Evolutionary conservation across 2,329 filamentous ascomycete species (phyloP).

Genomic region (Bipolaris victoriae): DNA sequence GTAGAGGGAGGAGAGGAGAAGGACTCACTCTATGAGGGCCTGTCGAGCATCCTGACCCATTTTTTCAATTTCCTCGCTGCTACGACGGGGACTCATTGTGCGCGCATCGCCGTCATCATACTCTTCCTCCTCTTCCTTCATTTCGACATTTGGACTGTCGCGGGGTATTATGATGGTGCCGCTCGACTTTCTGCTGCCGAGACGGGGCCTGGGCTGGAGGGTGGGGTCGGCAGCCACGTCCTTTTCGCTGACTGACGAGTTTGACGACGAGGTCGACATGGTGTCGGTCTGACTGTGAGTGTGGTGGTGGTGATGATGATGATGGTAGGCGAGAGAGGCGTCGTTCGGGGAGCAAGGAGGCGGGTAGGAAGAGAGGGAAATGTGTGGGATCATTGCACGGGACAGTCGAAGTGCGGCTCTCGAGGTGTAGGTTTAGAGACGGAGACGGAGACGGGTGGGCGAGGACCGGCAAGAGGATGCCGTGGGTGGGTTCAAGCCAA

Average conservation of each 20-base stretch:
- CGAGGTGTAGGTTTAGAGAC: slow-evolving; percentile 22
- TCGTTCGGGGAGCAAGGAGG: slow-evolving; percentile 29
- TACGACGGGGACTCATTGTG: slow-evolving; percentile 91
- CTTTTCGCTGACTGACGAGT: slow-evolving; percentile 52
- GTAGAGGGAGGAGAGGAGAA: neutral
- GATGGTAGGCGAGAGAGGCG: slow-evolving; percentile 32
- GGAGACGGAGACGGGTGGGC: slow-evolving; percentile 16
- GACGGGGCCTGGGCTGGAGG: slow-evolving; percentile 65
- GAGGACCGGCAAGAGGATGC: slow-evolving; percentile 29
- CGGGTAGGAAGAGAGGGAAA: slow-evolving; percentile 37
- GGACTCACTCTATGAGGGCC: slow-evolving; percentile 65
- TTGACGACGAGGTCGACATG: slow-evolving; percentile 51
- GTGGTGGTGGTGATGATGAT: no score
- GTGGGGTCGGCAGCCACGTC: slow-evolving; percentile 51
- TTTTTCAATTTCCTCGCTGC: slow-evolving; percentile 87
- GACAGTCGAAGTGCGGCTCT: slow-evolving; percentile 26
- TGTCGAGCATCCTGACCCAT: slow-evolving; percentile 81
- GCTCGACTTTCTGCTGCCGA: slow-evolving; percentile 77
- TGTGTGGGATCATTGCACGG: slow-evolving; percentile 26
- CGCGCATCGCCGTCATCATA: slow-evolving; percentile 87
- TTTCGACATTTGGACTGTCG: slow-evolving; percentile 74
- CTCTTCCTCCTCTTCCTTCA: slow-evolving; percentile 73
- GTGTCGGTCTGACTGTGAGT: slow-evolving; percentile 29
- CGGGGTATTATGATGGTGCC: slow-evolving; percentile 82
- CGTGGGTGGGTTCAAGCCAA: slow-evolving; percentile 23